Conservation (phyloP, 2,329 filamentous ascomycete species). For the Pezicula radicicola region DNA sequence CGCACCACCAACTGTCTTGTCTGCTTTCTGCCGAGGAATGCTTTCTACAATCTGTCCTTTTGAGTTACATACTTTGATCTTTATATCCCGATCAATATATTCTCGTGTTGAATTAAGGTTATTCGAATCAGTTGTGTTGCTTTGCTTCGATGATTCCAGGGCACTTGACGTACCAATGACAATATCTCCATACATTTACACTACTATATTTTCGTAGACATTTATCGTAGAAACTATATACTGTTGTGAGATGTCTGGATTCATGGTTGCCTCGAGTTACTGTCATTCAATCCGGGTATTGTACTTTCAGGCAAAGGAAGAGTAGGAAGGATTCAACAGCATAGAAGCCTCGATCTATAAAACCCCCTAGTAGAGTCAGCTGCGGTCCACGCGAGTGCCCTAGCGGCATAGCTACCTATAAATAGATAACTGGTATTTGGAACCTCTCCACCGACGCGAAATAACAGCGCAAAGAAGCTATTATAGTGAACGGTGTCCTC, state of each 20-base stretch:
- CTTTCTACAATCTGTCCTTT: conserved; percentile 75
- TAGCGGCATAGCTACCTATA: conserved; percentile 73
- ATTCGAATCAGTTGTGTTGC: conserved; percentile 42
- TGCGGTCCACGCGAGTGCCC: not conserved
- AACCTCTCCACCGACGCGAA: conserved; percentile 88
- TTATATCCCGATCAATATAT: conserved; percentile 67
- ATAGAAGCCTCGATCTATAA: conserved; percentile 97
- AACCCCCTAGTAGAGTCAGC: conserved; percentile 63
- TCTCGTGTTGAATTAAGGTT: too few species aligned
- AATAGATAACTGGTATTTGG: conserved; percentile 96
- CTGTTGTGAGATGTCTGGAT: conserved; percentile 93
- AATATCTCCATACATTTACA: conserved; percentile 95
- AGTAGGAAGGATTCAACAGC: conserved; percentile 95
- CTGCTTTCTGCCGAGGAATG: conserved; percentile 54
- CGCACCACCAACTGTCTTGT: too few species aligned
- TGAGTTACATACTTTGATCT: conserved; percentile 91
- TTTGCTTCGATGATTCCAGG: conserved; percentile 70
- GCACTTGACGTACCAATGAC: conserved; percentile 97
- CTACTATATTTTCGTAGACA: conserved; percentile 94
- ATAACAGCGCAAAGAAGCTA: too few species aligned
- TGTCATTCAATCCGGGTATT: conserved; percentile 96
- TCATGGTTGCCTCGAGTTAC: conserved; percentile 95
- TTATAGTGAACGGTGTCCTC: too few species aligned
- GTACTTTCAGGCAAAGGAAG: conserved; percentile 91
- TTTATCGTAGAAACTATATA: conserved; percentile 98